Evolutionary conservation across 768 basidiomycete genomes (phyloP), one percentile per base, ranked within the genome.

Genomic region (Trametes punicea): DNA sequence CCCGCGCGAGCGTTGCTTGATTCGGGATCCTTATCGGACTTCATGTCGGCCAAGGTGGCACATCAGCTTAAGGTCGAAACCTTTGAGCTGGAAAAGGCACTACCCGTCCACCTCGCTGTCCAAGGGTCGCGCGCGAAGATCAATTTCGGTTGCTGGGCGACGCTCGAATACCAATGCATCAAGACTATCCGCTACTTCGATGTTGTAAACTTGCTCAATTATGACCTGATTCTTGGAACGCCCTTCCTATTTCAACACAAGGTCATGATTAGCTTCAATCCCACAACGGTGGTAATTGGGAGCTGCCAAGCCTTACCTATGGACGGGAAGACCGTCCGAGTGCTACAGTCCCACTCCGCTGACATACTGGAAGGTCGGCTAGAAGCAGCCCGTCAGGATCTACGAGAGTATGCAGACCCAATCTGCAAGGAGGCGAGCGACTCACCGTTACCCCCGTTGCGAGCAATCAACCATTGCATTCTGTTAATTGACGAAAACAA

Each of bases 401-500:
- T 51, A 8, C 40, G 40, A 30, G 41, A 62, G 21, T 59, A 69
- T 23, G 64, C 67, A 1, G 26, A 11, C 2, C 50, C 50, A 3
- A 42, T 51, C n/a, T 51, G 50, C 40, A 42, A 51, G 41, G 50
- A 51, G 16, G 50, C 34, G 5, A 36, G 34, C 34, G 15, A 36
- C 34, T 55, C 68, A 16, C 57, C 60, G 0, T 42, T 70, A 15
- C 69, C 68, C 0, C 68, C 68, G 2, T 38, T 70, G 6, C 23
- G 73, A 0, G 69, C 42, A 0, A 72, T 76, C 21, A 76, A 75
- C 49, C 71, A 76, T 59, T 38, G 38, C 1, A 76, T 76, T 4
- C 71, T 70, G 0, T 27, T 75, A 1, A 69, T 69, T 21, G 71
- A 75, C 38, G 62, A 66, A 33, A 46, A 34, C 3, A 68, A 69